Conservation (phyloP, 1,139 yeast species). For the Candida mesenterica region DNA sequence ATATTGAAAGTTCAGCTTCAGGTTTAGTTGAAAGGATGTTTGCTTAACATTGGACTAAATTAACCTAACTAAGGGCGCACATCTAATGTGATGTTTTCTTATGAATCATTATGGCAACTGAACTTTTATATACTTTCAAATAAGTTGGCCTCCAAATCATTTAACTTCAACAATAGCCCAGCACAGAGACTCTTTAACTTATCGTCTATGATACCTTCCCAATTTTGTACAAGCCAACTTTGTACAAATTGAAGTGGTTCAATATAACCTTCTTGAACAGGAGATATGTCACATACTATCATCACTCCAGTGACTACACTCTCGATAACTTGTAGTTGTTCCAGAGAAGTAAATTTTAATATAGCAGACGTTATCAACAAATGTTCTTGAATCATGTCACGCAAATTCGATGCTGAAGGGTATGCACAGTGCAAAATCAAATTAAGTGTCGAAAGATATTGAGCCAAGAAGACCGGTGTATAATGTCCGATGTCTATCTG, state of each 20-base stretch:
- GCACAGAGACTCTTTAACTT: slow-evolving; percentile 49
- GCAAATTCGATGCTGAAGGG: slow-evolving; percentile 49
- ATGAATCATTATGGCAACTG: no score
- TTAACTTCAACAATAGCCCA: slow-evolving; percentile 43
- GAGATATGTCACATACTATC: slow-evolving; percentile 46
- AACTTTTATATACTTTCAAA: slow-evolving; percentile 2
- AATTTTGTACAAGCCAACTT: slow-evolving; percentile 39
- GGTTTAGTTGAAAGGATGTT: neutral
- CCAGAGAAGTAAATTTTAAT: slow-evolving; percentile 17
- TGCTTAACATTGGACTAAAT: neutral
- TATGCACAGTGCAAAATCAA: slow-evolving; percentile 56
- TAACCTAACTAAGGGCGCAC: neutral
- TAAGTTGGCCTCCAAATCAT: slow-evolving; percentile 22
- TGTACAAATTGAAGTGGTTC: slow-evolving; percentile 33
- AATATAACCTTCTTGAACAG: slow-evolving; percentile 31
- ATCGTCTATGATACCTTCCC: slow-evolving; percentile 50
- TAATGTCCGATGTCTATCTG: slow-evolving; percentile 53
- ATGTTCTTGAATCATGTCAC: slow-evolving; percentile 59
- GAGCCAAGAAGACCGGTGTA: slow-evolving; percentile 54
- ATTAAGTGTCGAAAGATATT: slow-evolving; percentile 58
- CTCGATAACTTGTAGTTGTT: slow-evolving; percentile 40
- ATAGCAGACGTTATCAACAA: slow-evolving; percentile 33
- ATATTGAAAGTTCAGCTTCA: slow-evolving; percentile 1
- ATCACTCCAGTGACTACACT: slow-evolving; percentile 47
- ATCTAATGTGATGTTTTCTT: no score